Evolutionary conservation across 176 grass and related monocot genomes (phyloP).

Genomic region (Alopecurus myosuroides): DNA sequence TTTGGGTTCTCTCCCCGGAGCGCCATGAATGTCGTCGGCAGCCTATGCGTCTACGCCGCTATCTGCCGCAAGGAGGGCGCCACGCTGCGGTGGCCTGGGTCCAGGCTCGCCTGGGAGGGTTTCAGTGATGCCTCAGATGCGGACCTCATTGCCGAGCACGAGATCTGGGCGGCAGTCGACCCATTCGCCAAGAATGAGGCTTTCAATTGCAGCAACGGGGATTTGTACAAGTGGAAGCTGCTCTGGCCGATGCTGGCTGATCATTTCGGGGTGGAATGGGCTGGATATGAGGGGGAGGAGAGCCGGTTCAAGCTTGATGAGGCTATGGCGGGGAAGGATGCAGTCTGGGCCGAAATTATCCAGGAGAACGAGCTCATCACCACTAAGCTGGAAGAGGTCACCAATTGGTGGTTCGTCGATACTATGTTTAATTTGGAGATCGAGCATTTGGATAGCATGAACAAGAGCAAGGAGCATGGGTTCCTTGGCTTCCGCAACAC

Average conservation of each 20-base stretch:
- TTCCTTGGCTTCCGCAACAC: conserved; percentile 91
- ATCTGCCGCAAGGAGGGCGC: conserved; percentile 68
- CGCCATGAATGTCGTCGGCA: conserved; percentile 67
- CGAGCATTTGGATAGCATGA: conserved; percentile 66
- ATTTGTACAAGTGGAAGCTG: conserved; percentile 83
- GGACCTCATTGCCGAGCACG: conserved; percentile 76
- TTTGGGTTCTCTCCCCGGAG: conserved; percentile 76
- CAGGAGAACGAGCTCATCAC: conserved; percentile 44
- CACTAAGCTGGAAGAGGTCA: conserved; percentile 49
- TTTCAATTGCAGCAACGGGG: conserved; percentile 87
- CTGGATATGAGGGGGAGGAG: conserved; percentile 68
- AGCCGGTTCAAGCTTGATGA: conserved; percentile 50
- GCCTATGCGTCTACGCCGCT: conserved; percentile 77
- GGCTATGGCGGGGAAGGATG: conserved; percentile 64
- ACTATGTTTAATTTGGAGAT: background rate
- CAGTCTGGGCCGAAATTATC: conserved; percentile 61
- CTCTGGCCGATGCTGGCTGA: conserved; percentile 69
- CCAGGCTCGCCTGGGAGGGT: conserved; percentile 41
- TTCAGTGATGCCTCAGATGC: conserved; percentile 76
- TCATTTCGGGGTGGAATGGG: conserved; percentile 59
- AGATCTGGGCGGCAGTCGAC: conserved; percentile 87
- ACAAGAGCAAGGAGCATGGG: conserved; percentile 95
- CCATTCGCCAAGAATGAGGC: conserved; percentile 76
- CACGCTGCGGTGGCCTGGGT: conserved; percentile 55
- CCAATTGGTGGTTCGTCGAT: conserved; percentile 71